Evolutionary conservation across 208 protist genomes (phyloP), one percentile per base, ranked within the genome.

Genomic region (Acanthamoeba castellanii): DNA sequence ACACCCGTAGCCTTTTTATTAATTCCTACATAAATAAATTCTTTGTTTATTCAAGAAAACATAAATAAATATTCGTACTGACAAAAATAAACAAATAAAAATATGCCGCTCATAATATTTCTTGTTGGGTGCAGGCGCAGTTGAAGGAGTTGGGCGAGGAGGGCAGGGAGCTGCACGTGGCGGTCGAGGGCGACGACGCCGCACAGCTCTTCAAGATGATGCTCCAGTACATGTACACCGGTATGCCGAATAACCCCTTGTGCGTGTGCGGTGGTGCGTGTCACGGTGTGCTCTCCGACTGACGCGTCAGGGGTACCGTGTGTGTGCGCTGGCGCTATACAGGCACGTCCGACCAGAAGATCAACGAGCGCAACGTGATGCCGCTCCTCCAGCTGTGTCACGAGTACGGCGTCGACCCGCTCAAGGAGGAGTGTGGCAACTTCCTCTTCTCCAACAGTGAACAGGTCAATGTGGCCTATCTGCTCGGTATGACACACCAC

Each of bases 191-290:
- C 20, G 85, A 72, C 20, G 59, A 92, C 25, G 61, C 30, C 22
- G 85, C 61, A 9, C 59, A 92, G 59, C 32, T 57, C n/a, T 92
- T 92, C 85, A 92, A 92, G 34, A 66, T 92, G 85, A 66, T 92
- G 85, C 85, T 92, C 9, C 59, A 92, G 85, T 92, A 92, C 85
- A 92, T 92, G 57, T 92, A 92, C 85, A 92, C 52, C 7, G 85
- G 85, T 87, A n/a, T n/a, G n/a, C n/a, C n/a, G n/a, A n/a, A n/a
- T n/a, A n/a, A 61, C 78, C 34, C 25, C 52, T 3, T 84, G 16
- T 55, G 30, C 45, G 34, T 84, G 3, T 61, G 16, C 18, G 50
- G 13, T 13, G 50, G 8, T 13, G 50, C 13, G 50, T 5, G 50
- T 55, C 13, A 13, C 8, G 5, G 50, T 55, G 50, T 55, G n/a